These are phyloP conservation scores for Beta lomatogona DNA, from an alignment of 179 eudicot species.

Conservation along the genomic window DNA sequence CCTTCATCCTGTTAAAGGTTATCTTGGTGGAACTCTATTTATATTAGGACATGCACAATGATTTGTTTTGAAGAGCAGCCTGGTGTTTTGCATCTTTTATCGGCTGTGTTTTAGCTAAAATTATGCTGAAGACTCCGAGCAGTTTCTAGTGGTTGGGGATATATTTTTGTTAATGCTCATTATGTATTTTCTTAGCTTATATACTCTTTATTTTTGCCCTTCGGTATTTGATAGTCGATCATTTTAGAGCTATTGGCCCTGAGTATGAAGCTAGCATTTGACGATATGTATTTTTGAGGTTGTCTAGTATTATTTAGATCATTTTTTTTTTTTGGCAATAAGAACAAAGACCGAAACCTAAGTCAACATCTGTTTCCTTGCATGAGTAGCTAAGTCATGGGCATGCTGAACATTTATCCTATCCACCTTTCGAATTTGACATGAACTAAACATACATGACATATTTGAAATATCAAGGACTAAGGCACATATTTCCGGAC, in stretches of 20 bases:
- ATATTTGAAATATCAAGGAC: too few relatives aligned
- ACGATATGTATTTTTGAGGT: neutral
- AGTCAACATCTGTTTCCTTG: too few relatives aligned
- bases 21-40: neutral
- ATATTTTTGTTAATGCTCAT: neutral
- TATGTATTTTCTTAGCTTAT: constrained; percentile 5
- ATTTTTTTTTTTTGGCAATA: too few relatives aligned
- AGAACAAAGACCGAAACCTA: too few relatives aligned
- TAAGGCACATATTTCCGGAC: too few relatives aligned
- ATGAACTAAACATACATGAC: too few relatives aligned
- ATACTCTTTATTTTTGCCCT: neutral
- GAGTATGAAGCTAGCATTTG: constrained; percentile 8
- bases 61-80: neutral
- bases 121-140: neutral
- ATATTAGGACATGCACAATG: neutral
- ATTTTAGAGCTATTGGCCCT: neutral
- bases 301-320: neutral
- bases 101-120: neutral
- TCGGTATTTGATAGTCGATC: neutral
- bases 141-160: neutral
- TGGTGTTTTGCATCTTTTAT: neutral
- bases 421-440: too few relatives aligned
- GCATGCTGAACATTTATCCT: too few relatives aligned
- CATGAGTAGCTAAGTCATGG: too few relatives aligned
- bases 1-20: neutral